Evolutionary conservation across 148 eudicot genomes (phyloP), one percentile per base, ranked within the genome.

Genomic region (Heliosperma pusillum): DNA sequence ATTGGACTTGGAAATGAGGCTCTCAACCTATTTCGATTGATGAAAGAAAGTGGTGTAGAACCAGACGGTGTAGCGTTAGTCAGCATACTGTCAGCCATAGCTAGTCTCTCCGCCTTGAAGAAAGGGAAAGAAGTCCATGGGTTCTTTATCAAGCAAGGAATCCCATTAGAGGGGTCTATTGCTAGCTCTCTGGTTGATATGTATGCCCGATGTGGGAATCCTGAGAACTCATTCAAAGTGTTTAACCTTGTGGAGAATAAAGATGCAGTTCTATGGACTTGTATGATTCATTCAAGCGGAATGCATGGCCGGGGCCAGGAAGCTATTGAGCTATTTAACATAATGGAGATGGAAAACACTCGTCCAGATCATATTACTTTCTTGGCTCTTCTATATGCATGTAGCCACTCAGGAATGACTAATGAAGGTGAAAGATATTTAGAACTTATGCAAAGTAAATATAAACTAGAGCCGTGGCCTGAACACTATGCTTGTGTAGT

Each of bases 71-170:
- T 92, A 50, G 79, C 93, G 50, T 62, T 94, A 77, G 69, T 90
- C 74, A 85, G 89, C 74, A 19, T 85, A 68, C 88, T 91, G 64
- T 82, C 88, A 56, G 97, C 97, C 77, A 80, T 79, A 45, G 87
- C 96, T 22, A 82, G 83, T 66, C 83, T 90, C 75, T 92, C 96
- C 33, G 87, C 90, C 24, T 80, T 89, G 57, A 83, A 84, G 75
- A 91, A 89, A 81, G 97, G 96, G 69, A 91, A 88, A 83, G 97
- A 94, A 83, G 84, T 90, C 72, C 98, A 94, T 70, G 97, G 92
- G 19, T 90, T 76, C 80, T 71, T 89, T 56, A 26, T 90, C 75
- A 86, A 97, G 76, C 86, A 77, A 26, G 83, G 86, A 63, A 85
- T 85, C 69, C 50, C 64, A 69, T n/a, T 84, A 20, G 86, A 84